These are phyloP conservation scores for Phaseolus lunatus DNA, from an alignment of 306 rosid genomes.

Conservation along the genomic window DNA sequence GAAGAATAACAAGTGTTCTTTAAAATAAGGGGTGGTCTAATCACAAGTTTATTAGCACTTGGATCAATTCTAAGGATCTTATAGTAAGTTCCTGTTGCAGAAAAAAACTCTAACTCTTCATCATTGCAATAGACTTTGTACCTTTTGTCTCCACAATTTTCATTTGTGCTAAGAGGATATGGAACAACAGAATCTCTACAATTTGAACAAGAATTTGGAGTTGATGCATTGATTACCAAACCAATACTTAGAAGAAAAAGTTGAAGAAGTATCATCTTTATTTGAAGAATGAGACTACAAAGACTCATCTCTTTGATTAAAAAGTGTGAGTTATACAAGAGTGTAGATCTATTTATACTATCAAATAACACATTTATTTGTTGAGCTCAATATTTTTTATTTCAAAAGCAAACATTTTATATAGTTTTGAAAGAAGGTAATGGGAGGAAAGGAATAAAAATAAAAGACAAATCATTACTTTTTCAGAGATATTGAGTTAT, in stretches of 20 bases:
- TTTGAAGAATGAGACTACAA: conserved; percentile 32
- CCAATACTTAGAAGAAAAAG: conserved; percentile 43
- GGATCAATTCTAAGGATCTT: conserved; percentile 69
- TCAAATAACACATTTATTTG: not conserved
- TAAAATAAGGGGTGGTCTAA: conserved; percentile 62
- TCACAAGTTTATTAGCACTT: conserved; percentile 54
- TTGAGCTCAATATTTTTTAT: not conserved
- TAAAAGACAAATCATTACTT: not conserved
- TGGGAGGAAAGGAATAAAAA: not conserved
- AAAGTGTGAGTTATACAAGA: conserved; percentile 8
- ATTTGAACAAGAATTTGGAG: conserved; percentile 57
- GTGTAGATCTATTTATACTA: conserved; percentile 47
- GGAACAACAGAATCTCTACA: conserved; percentile 76
- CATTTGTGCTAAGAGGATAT: conserved; percentile 76
- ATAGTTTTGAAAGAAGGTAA: not conserved
- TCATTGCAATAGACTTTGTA: conserved; percentile 71
- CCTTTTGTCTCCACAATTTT: conserved; percentile 67
- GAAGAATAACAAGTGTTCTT: conserved; percentile 64
- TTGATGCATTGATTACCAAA: conserved; percentile 40
- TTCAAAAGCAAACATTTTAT: not conserved
- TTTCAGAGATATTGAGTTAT: not conserved
- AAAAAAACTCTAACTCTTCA: conserved; percentile 64
- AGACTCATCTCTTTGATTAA: conserved; percentile 3
- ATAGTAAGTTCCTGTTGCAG: conserved; percentile 65
- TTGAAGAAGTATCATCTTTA: conserved; percentile 45